Evolutionary conservation across 192 early-diverging fungal genomes (phyloP), one percentile per base, ranked within the genome.

Genomic region (Coemansia brasiliensis): DNA sequence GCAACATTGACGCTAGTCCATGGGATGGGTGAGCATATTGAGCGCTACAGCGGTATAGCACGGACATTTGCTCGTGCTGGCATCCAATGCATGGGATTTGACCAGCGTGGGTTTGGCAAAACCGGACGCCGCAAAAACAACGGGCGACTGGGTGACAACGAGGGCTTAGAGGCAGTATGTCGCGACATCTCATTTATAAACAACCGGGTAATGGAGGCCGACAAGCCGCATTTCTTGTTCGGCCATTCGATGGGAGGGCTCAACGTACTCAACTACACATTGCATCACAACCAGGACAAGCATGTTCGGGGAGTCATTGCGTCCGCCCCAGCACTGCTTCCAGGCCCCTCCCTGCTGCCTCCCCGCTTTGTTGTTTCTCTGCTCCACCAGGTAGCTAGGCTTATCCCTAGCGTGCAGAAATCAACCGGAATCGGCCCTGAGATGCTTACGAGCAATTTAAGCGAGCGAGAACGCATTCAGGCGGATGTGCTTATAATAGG

Each of bases 101-200:
- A 86, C 70, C 84, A 87, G 67, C 80, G 83, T 41, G 85, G 85
- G 5, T 84, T 82, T 53, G 85, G 85, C 29, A 72, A 77, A 49
- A 87, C 85, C 3, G 81, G 79, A 25, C 60, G 69, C 9, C 59
- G 61, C 24, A 29, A 6, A 3, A 29, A 29, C 6, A 63, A 55
- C 43, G 74, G 74, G 29, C 48, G 63, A 2, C 74, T 77, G 16
- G 74, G 74, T 41, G 67, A 77, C 49, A 82, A 69, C 68, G 71
- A 83, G 39, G 74, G 79, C 17, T 50, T 72, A 8, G 48, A 61
- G 35, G 13, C 20, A 0, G 67, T 81, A 7, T 59, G 66, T 51
- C 44, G 43, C 2, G 86, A 87, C 55, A 69, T 85, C 21, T 41
- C 58, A 1, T 52, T 54, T n/a, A 57, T 85, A 32, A 67, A 51